phyloP scores from a whole-genome alignment of 192 early-diverging fungal genomes.

The Lunasporangiospora selenospora region DNA sequence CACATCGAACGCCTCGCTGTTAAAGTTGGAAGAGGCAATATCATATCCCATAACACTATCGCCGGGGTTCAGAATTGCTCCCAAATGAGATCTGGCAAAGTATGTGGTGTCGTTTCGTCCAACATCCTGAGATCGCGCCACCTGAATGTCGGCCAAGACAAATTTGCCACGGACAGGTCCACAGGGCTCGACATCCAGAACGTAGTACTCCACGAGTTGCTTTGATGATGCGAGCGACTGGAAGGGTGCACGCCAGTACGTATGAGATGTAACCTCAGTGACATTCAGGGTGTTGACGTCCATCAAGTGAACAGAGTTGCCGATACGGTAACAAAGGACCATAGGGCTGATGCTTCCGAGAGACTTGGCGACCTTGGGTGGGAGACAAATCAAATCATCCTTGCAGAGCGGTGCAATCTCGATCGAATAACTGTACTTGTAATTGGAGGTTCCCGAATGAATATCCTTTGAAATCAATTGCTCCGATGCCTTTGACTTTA shows the following conservation, averaged over 20 bases:
- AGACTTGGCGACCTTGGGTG: constrained; percentile 82
- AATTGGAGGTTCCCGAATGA: constrained; percentile 89
- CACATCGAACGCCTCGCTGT: constrained; percentile 83
- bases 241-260: constrained; percentile 91
- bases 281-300: constrained; percentile 84
- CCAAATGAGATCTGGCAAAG: constrained; percentile 91
- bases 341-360: constrained; percentile 89
- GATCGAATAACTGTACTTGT: constrained; percentile 96
- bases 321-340: constrained; percentile 83
- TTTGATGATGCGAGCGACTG: constrained; percentile 76
- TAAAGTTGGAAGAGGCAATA: constrained; percentile 88
- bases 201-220: constrained; percentile 92
- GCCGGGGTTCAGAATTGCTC: constrained; percentile 88
- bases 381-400: constrained; percentile 92
- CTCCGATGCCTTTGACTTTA: constrained; percentile 88
- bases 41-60: constrained; percentile 95
- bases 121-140: constrained; percentile 79
- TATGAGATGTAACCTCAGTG: constrained; percentile 73
- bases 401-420: constrained; percentile 97
- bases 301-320: constrained; percentile 85
- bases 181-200: constrained; percentile 90
- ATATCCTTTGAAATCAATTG: constrained; percentile 97
- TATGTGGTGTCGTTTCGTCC: constrained; percentile 87
- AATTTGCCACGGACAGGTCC: constrained; percentile 77
- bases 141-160: constrained; percentile 88